Evolutionary conservation across 2,329 filamentous ascomycete species (phyloP).

Genomic region (Cryphonectria naterciae): DNA sequence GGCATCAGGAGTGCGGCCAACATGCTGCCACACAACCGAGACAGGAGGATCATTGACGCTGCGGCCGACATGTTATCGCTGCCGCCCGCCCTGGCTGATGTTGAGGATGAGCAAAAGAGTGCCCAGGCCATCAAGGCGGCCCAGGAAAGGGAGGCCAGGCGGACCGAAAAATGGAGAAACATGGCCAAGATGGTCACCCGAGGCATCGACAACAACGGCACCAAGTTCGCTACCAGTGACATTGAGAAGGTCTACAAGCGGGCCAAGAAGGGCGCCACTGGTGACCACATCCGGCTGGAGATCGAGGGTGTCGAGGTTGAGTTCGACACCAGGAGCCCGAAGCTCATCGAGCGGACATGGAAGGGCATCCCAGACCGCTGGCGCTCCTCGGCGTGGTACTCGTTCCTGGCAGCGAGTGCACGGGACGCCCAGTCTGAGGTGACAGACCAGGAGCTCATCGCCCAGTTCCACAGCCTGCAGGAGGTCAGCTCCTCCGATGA

Average conservation of each 20-base stretch:
- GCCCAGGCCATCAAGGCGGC: slow-evolving; percentile 57
- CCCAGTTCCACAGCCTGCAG: slow-evolving; percentile 74
- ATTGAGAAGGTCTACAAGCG: slow-evolving; percentile 60
- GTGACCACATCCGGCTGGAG: slow-evolving; percentile 53
- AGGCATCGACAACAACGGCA: slow-evolving; percentile 58
- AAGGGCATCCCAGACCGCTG: slow-evolving; percentile 97
- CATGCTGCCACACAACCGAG: slow-evolving; percentile 62
- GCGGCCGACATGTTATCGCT: slow-evolving; percentile 70
- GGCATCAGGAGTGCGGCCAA: slow-evolving; percentile 63
- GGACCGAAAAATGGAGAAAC: slow-evolving; percentile 69
- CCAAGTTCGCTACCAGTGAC: slow-evolving; percentile 77
- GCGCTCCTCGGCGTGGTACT: slow-evolving; percentile 92
- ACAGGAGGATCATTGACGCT: slow-evolving; percentile 65
- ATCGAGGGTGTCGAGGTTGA: slow-evolving; percentile 68
- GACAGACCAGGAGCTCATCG: slow-evolving; percentile 72
- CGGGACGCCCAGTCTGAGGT: slow-evolving; percentile 65
- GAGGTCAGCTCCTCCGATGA: slow-evolving; percentile 81
- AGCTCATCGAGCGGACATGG: slow-evolving; percentile 90
- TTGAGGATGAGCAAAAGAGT: slow-evolving; percentile 58
- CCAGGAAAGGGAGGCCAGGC: slow-evolving; percentile 65
- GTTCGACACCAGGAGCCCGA: slow-evolving; percentile 81
- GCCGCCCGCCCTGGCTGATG: slow-evolving; percentile 59
- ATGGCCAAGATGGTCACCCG: slow-evolving; percentile 63
- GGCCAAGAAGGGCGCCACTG: slow-evolving; percentile 67
- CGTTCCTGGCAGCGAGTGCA: slow-evolving; percentile 81